These are phyloP conservation scores for Lichtheimia ramosa DNA, from an alignment of 371 early-diverging fungal genomes.

Conservation along the genomic window DNA sequence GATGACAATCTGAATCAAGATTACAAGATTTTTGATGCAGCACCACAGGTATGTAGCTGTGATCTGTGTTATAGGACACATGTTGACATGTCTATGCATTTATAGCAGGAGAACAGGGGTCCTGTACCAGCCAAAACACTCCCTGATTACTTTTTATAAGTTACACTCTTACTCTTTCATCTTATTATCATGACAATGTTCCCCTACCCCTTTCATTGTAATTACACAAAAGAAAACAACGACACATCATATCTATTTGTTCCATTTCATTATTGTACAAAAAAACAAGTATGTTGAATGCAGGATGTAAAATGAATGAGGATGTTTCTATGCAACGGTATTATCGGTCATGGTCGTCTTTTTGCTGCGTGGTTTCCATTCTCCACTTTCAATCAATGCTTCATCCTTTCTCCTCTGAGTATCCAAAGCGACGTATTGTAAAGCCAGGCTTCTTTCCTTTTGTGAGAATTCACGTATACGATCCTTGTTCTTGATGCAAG, in stretches of 20 bases:
- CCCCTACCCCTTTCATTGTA: not conserved
- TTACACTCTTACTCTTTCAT: not conserved
- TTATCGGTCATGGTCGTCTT: not conserved
- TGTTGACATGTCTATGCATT: not conserved
- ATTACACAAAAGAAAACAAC: not conserved
- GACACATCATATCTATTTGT: not conserved
- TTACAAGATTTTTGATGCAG: conserved; percentile 87
- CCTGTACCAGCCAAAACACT: conserved; percentile 77
- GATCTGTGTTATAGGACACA: not conserved
- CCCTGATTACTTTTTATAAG: conserved; percentile 91
- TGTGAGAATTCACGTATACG: conserved; percentile 19
- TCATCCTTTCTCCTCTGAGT: conserved; percentile 21
- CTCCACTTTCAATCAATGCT: conserved; percentile 13
- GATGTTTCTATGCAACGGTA: not conserved
- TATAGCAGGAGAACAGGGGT: conserved; percentile 74
- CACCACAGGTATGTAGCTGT: conserved; percentile 60
- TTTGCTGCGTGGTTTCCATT: conserved; percentile 13
- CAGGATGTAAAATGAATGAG: not conserved
- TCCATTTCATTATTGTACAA: not conserved
- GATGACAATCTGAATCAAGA: conserved; percentile 86
- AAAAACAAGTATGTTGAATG: not conserved
- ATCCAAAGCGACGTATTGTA: conserved; percentile 19
- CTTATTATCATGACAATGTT: not conserved
- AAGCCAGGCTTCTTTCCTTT: conserved; percentile 15
- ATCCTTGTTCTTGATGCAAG: conserved; percentile 32